Base-by-base conservation (phyloP, 2,329 filamentous ascomycete genomes). In the Dactylellina parvicollis region DNA sequence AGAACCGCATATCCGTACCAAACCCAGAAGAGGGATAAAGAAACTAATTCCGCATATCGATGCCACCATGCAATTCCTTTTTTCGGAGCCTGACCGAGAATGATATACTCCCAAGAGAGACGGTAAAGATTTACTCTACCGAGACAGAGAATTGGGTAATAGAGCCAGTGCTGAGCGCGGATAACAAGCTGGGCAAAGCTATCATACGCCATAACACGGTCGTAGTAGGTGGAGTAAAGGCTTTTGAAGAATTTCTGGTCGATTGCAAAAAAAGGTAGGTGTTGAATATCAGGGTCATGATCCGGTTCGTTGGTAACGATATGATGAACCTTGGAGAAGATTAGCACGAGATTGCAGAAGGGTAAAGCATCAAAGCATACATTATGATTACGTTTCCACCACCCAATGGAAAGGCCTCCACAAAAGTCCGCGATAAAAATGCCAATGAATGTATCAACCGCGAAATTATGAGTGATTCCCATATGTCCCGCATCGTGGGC, bases 371-470 rank as follows among this genome's bases (percentile, higher is more conserved):
- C n/a, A n/a, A 30, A 47, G 30, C 52, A n/a, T 60, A 66, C 92
- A 79, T 98, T 98, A 81, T 98, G 94, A 80, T 89, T 97, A 74
- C 88, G 86, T 82, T 98, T 98, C 94, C 95, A 99, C 95, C 95
- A 99, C 46, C 94, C 92, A 60, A 96, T 82, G 24, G 92, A 96
- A 32, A 99, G 82, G 0, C 95, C 95, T 36, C 95, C 95, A 18
- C 95, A 83, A 77, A 90, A 98, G 80, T 96, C 90, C 59, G 93
- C 92, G 78, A 97, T 90, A 75, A 96, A 82, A 79, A 98, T 96
- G 52, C 92, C 94, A 75, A 99, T 92, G 52, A 90, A 84, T 1
- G 90, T 90, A 80, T 99, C 95, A 36, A 88, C 82, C 54, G 90
- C 88, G 80, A 94, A 98, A 79, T 89, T 85, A 81, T 98, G 94